Conservation (phyloP, 345 rosid genomes). For the Aegle marmelos region DNA sequence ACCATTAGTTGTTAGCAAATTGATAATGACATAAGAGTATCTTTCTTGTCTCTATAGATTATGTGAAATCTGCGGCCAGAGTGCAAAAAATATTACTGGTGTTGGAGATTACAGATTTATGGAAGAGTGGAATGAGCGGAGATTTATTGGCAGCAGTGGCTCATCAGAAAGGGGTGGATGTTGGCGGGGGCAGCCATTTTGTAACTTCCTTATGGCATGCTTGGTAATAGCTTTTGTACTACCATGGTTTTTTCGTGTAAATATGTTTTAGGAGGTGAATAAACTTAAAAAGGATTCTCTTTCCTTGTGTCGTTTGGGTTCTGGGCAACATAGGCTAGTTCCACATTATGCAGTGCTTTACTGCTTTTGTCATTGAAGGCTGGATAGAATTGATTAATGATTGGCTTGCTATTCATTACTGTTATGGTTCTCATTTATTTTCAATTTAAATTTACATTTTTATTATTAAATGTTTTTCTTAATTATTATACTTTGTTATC, state of each 20-base stretch:
- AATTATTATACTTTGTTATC: neutral
- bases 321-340: neutral
- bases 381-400: slow-evolving; percentile 3
- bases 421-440: neutral
- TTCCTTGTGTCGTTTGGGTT: neutral
- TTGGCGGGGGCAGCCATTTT: slow-evolving; percentile 66
- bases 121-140: slow-evolving; percentile 47
- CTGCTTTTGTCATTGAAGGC: neutral
- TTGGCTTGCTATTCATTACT: slow-evolving; percentile 3
- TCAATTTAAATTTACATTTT: no score
- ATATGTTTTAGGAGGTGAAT: slow-evolving; percentile 39
- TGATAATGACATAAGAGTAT: neutral
- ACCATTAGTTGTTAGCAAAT: neutral
- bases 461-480: neutral
- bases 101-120: slow-evolving; percentile 44
- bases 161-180: slow-evolving; percentile 36
- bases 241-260: slow-evolving; percentile 68
- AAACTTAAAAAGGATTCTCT: neutral
- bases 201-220: slow-evolving; percentile 73
- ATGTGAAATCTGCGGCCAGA: slow-evolving; percentile 70
- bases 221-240: slow-evolving; percentile 64
- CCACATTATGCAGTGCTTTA: no score
- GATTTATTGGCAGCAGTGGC: slow-evolving; percentile 16
- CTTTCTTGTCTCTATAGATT: slow-evolving; percentile 32
- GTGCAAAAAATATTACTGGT: slow-evolving; percentile 47